Conservation (phyloP, 2,329 filamentous ascomycete genomes). For the Furcasterigmium sp. region DNA sequence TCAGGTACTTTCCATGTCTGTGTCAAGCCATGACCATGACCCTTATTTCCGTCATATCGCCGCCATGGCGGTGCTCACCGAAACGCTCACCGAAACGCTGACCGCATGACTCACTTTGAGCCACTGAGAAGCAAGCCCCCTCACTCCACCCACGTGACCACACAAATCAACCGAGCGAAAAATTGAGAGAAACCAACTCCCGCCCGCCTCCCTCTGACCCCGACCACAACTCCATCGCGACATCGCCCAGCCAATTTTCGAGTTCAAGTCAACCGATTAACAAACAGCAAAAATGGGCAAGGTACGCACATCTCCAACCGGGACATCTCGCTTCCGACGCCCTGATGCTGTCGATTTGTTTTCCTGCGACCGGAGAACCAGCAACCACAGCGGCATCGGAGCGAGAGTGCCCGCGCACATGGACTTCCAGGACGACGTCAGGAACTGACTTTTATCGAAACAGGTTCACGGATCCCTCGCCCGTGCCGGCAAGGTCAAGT, state of each 20-base stretch:
- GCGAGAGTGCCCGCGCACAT: too few relatives aligned
- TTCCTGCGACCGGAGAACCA: slow-evolving; percentile 2
- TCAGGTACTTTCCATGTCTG: too few relatives aligned
- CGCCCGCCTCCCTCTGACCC: background rate
- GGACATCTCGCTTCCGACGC: background rate
- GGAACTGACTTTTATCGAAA: background rate
- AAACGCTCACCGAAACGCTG: background rate
- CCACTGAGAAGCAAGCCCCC: background rate
- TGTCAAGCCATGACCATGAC: too few relatives aligned
- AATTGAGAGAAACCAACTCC: background rate
- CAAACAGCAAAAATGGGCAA: slow-evolving; percentile 26
- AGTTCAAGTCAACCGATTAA: slow-evolving; percentile 7
- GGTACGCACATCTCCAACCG: slow-evolving; percentile 16
- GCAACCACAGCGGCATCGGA: too few relatives aligned
- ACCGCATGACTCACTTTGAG: background rate
- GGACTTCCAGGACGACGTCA: background rate
- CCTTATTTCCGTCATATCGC: too few relatives aligned
- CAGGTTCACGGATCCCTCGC: slow-evolving; percentile 83
- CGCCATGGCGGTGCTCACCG: too few relatives aligned
- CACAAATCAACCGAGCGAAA: background rate
- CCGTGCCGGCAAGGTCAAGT: slow-evolving; percentile 97
- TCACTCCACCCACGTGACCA: background rate
- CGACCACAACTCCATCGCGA: background rate
- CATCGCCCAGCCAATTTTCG: background rate
- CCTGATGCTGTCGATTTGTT: background rate